Evolutionary conservation across 148 eudicot genomes (phyloP), one percentile per base, ranked within the genome.

Genomic region (Heliosperma pusillum): DNA sequence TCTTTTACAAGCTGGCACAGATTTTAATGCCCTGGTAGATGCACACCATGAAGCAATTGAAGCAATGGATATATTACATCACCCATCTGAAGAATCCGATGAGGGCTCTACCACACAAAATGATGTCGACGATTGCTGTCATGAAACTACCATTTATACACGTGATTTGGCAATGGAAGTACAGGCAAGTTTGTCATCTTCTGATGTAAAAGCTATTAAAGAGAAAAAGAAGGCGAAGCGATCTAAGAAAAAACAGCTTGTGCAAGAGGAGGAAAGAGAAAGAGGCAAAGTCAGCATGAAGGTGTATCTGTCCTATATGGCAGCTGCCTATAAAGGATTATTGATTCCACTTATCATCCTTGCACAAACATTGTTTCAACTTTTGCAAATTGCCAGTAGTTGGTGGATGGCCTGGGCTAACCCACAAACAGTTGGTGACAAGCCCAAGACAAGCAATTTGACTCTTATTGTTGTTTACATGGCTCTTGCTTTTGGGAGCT

Each of bases 391-490:
- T 78, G 97, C 96, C 56, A 92, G 98, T 77, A 94, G 84, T 83
- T 94, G 91, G 93, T 94, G 98, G 98, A 91, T 94, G 98, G 97
- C 98, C 29, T 94, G 97, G 97, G 98, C 98, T 40, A 91, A 88
- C 74, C 97, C 98, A 21, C 93, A 88, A 78, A 88, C 95, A 12
- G 79, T 83, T 29, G 95, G 96, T 76, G 93, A 87, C 72, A 75
- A 78, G 71, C 91, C 97, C 20, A 87, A 80, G 81, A 87, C 93
- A 24, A 89, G 90, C 81, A 89, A 74, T 79, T 45, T 89, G 80
- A 84, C 87, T 7, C 88, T 94, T 74, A 87, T 94, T 77, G 80
- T 84, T 81, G 97, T 94, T 74, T 94, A 94, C 79, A 90, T 92
- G 97, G 93, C 92, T 57, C 96, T 94, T 76, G 98, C 96, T 55